Conservation (phyloP, 2,329 filamentous ascomycete species). For the Penicillium sp. region DNA sequence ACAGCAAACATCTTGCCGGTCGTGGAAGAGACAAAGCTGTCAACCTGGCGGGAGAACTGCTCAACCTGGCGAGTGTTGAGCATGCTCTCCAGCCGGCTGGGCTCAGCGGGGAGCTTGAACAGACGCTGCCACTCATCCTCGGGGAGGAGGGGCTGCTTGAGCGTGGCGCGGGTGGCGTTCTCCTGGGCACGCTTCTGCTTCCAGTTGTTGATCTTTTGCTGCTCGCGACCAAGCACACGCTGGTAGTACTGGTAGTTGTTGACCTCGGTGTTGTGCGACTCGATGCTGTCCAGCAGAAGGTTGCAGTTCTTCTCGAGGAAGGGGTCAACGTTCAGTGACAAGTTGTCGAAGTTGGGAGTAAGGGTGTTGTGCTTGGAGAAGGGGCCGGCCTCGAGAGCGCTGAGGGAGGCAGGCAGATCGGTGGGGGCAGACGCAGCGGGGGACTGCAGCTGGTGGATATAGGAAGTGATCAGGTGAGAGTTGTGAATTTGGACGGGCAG, state of each 20-base stretch:
- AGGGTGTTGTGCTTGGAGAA: slow-evolving; percentile 58
- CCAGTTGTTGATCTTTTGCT: slow-evolving; percentile 94
- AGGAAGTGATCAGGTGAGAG: slow-evolving; percentile 91
- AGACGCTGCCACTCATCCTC: slow-evolving; percentile 98
- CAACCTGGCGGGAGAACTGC: slow-evolving; percentile 95
- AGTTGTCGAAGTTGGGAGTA: slow-evolving; percentile 79
- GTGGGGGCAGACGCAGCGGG: slow-evolving; percentile 61
- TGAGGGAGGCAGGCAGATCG: slow-evolving; percentile 69
- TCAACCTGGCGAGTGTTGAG: slow-evolving; percentile 94
- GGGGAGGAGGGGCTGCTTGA: slow-evolving; percentile 82
- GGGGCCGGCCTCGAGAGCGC: slow-evolving; percentile 64
- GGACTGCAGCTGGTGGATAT: slow-evolving; percentile 83
- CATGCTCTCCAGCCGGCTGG: slow-evolving; percentile 86
- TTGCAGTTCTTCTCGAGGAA: slow-evolving; percentile 99
- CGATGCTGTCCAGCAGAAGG: slow-evolving; percentile 90
- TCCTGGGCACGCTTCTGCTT: slow-evolving; percentile 94
- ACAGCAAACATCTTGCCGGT: slow-evolving; percentile 98
- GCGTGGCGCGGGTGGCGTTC: slow-evolving; percentile 74
- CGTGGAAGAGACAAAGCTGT: slow-evolving; percentile 87
- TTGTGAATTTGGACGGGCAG: slow-evolving; percentile 88
- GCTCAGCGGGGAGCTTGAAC: slow-evolving; percentile 96
- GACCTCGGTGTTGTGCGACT: slow-evolving; percentile 95
- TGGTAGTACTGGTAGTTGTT: slow-evolving; percentile 99
- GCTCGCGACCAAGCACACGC: slow-evolving; percentile 85
- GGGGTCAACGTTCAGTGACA: slow-evolving; percentile 91